Base-by-base conservation (phyloP, 768 basidiomycete genomes). In the Auriculariales sp. region DNA sequence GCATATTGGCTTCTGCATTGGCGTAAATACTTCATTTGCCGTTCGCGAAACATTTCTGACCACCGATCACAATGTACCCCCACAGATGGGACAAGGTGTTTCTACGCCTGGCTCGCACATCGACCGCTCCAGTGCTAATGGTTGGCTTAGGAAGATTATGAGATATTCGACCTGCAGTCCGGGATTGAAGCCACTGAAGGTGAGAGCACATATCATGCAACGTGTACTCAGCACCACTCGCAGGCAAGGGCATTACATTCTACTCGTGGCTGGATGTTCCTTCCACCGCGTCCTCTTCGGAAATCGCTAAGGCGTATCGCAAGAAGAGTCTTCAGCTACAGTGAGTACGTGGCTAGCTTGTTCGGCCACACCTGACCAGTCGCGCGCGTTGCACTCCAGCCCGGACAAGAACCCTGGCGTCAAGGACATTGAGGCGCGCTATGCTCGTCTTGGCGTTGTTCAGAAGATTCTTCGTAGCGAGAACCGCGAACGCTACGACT, bases 371-470 rank as follows among this genome's bases (percentile, higher is more conserved):
- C 28, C 36, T 51, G 32, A 35, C 36, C 33, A 6, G 24, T 39
- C 24, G 24, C 27, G 48, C 51, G 14, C 14, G 35, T 28, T 51
- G 19, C 49, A 28, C 49, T 29, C 10, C 54, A 94, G 93, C 63
- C 93, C 94, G 3, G 94, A 98, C 65, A 99, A 98, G 72, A 97
- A 95, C 64, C 88, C 83, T 1, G 76, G 79, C 51, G 75, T 84
- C 45, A 86, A 83, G 62, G 77, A 76, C 45, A 74, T 83, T 31
- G 86, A 91, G 46, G 90, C 94, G 54, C 78, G 89, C 15, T 99
- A 94, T 64, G 80, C 94, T n/a, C 74, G 91, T 24, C 72, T 98
- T 11, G 90, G 93, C 49, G 80, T 93, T 12, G 78, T 99, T 36
- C 70, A 79, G 7, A 75, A 78, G 33, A 94, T 97, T 58, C 64